Evolutionary conservation across 805 yeast species (phyloP).

Genomic region (Phaffomyces opuntiae): DNA sequence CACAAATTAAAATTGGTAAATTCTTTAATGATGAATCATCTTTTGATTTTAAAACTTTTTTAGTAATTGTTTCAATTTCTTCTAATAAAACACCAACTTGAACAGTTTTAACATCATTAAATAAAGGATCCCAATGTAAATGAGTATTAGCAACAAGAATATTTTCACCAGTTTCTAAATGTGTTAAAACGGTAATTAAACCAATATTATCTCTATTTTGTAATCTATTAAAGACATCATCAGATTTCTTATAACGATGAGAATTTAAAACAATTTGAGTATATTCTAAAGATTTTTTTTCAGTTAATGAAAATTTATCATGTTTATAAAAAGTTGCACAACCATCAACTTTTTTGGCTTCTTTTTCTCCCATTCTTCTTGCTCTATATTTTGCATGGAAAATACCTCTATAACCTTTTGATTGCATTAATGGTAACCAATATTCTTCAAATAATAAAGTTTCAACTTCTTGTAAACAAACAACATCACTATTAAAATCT

Average conservation of each 20-base stretch:
- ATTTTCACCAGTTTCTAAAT: constrained; percentile 60
- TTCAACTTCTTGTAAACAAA: constrained; percentile 96
- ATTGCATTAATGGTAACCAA: constrained; percentile 71
- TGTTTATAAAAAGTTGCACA: constrained; percentile 89
- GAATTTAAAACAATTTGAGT: constrained; percentile 73
- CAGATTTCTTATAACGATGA: constrained; percentile 85
- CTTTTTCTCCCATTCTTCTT: constrained; percentile 75
- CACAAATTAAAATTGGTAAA: constrained; percentile 79
- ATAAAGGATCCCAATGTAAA: constrained; percentile 97
- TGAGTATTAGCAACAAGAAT: constrained; percentile 83
- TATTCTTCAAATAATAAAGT: constrained; percentile 77
- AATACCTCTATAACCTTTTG: constrained; percentile 71
- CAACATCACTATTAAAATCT: constrained; percentile 59
- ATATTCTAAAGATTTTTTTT: constrained; percentile 73
- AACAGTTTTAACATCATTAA: constrained; percentile 91
- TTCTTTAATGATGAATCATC: constrained; percentile 42
- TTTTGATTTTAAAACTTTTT: constrained; percentile 28
- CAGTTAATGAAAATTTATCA: constrained; percentile 61
- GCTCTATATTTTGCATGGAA: constrained; percentile 90
- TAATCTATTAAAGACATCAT: constrained; percentile 91
- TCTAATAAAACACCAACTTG: constrained; percentile 91
- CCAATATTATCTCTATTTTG: constrained; percentile 96
- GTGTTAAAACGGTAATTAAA: constrained; percentile 66
- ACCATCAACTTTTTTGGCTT: constrained; percentile 91
- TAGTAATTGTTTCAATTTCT: constrained; percentile 65